Evolutionary conservation across 352 stramenopile species (phyloP).

Genomic region (Globisporangium echinulatum): DNA sequence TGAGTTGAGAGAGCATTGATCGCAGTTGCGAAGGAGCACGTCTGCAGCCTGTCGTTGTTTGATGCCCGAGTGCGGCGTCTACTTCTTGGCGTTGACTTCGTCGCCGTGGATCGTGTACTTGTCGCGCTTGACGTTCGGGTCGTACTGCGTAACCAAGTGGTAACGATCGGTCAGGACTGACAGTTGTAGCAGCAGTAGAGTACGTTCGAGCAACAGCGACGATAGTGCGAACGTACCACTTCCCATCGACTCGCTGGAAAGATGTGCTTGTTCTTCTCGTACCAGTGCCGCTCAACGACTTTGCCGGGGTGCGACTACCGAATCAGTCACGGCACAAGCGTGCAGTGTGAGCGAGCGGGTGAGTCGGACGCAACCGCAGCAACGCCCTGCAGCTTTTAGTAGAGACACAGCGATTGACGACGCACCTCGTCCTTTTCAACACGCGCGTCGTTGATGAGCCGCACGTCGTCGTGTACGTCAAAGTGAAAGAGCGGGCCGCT

Average conservation of each 20-base stretch:
- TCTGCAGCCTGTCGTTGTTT: background rate
- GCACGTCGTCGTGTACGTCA: conserved; percentile 92
- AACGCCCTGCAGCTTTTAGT: background rate
- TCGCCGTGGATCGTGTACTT: conserved; percentile 82
- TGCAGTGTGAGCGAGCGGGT: background rate
- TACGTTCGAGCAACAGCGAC: background rate
- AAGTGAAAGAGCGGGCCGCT: conserved; percentile 98
- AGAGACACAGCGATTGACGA: background rate
- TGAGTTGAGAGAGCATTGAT: too few relatives aligned
- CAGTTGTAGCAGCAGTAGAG: background rate
- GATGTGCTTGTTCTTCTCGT: conserved; percentile 99
- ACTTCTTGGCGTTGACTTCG: conserved; percentile 40
- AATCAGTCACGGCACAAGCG: too few relatives aligned
- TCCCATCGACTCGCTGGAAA: conserved; percentile 98
- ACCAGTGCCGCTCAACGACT: conserved; percentile 96
- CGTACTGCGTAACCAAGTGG: conserved; percentile 35
- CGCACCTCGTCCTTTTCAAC: conserved; percentile 95
- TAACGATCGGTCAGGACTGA: background rate
- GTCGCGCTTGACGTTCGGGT: conserved; percentile 65
- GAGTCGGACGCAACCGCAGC: background rate
- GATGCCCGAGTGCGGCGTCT: conserved; percentile 1
- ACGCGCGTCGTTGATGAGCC: conserved; percentile 88
- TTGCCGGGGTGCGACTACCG: conserved; percentile 93
- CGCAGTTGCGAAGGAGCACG: background rate
- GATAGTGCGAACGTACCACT: conserved; percentile 45